These are phyloP conservation scores for Malassezia cuniculi DNA, from an alignment of 1,284 basidiomycete genomes.

Conservation along the genomic window DNA sequence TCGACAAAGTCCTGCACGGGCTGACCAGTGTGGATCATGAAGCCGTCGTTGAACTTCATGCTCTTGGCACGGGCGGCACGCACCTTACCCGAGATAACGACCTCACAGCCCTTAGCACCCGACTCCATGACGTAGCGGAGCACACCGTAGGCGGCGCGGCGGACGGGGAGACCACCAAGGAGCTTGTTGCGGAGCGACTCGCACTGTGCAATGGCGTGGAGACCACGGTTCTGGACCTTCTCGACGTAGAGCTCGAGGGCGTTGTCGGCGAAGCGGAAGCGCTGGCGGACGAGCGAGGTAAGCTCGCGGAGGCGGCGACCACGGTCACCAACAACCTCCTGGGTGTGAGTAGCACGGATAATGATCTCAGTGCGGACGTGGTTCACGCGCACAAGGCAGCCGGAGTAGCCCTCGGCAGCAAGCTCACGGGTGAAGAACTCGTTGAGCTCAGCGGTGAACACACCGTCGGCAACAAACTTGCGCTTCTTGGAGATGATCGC, in stretches of 20 bases:
- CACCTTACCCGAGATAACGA: conserved; percentile 98
- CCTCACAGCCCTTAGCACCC: conserved; percentile 98
- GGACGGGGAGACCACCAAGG: conserved; percentile 96
- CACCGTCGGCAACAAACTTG: conserved; percentile 92
- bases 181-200: conserved; percentile 98
- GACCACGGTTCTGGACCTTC: conserved; percentile 97
- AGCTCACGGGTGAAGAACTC: conserved; percentile 98
- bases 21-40: conserved; percentile 99
- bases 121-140: conserved; percentile 99
- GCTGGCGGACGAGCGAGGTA: conserved; percentile 94
- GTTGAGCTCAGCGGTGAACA: conserved; percentile 93
- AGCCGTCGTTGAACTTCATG: conserved; percentile 99
- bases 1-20: conserved; percentile 93
- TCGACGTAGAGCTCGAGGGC: conserved; percentile 98
- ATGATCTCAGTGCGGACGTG: conserved; percentile 99
- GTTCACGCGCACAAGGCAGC: conserved; percentile 98
- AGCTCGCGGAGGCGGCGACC: conserved; percentile 98
- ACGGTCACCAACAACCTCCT: conserved; percentile 99
- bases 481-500: conserved; percentile 42
- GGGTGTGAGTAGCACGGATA: conserved; percentile 98
- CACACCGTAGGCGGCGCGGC: conserved; percentile 98
- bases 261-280: conserved; percentile 98
- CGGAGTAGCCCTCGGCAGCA: conserved; percentile 98
- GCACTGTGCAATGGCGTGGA: conserved; percentile 96
- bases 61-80: conserved; percentile 99